phyloP scores from a whole-genome alignment of 352 stramenopile genomes.

The Globisporangium nodosum region DNA sequence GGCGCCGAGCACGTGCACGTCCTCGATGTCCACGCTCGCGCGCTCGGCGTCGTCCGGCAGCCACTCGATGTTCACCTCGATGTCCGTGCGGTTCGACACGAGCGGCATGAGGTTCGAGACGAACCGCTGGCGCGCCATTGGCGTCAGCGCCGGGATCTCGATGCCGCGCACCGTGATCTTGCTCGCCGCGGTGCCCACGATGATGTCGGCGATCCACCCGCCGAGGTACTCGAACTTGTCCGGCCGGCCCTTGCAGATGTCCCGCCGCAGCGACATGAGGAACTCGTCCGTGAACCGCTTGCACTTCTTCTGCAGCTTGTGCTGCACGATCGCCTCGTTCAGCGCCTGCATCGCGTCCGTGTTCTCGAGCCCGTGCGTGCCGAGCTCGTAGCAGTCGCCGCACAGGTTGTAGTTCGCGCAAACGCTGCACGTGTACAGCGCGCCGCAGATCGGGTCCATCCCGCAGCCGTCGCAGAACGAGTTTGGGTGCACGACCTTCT shows the following conservation, averaged over 20 bases:
- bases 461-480: conserved; percentile 72
- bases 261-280: conserved; percentile 56
- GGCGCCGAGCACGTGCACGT: conserved; percentile 20
- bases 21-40: conserved; percentile 23
- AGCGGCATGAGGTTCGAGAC: conserved; percentile 73
- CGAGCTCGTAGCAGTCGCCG: conserved; percentile 60
- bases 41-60: conserved; percentile 50
- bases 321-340: conserved; percentile 63
- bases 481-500: conserved; percentile 53
- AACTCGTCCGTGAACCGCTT: conserved; percentile 76
- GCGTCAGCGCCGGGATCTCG: conserved; percentile 62
- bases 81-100: conserved; percentile 76
- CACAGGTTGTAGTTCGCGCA: conserved; percentile 73
- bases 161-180: conserved; percentile 81
- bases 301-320: conserved; percentile 70
- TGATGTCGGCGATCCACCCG: conserved; percentile 75
- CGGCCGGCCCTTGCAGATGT: conserved; percentile 73
- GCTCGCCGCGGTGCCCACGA: conserved; percentile 50
- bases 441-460: conserved; percentile 56
- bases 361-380: conserved; percentile 72
- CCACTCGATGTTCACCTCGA: conserved; percentile 84
- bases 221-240: conserved; percentile 85
- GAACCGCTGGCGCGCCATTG: conserved; percentile 56
- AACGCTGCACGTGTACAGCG: conserved; percentile 65
- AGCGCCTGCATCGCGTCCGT: conserved; percentile 60